These are phyloP conservation scores for Populus simonii DNA, from an alignment of 345 rosid genomes.

Conservation along the genomic window DNA sequence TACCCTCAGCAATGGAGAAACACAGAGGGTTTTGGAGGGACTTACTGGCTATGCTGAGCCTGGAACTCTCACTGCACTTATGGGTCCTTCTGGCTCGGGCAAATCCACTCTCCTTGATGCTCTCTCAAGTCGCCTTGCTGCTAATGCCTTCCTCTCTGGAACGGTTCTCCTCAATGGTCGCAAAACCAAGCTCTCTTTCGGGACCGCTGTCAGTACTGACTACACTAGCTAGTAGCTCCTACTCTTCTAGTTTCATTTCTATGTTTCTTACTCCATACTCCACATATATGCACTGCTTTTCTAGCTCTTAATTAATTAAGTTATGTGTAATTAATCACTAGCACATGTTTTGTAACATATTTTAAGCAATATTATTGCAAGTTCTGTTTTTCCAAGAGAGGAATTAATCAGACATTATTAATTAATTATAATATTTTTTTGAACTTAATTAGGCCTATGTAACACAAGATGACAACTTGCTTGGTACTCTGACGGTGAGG, in stretches of 20 bases:
- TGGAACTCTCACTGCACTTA: slow-evolving; percentile 73
- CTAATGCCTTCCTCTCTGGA: slow-evolving; percentile 88
- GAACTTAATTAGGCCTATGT: slow-evolving; percentile 63
- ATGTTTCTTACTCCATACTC: neutral
- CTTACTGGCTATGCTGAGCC: slow-evolving; percentile 92
- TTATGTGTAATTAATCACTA: too few relatives aligned
- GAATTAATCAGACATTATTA: too few relatives aligned
- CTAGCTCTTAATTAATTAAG: neutral
- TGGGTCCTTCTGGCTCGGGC: slow-evolving; percentile 98
- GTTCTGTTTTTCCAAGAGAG: too few relatives aligned
- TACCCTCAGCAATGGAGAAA: slow-evolving; percentile 58
- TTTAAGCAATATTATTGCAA: too few relatives aligned
- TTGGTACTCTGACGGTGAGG: slow-evolving; percentile 87
- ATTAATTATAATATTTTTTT: too few relatives aligned
- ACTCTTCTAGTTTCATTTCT: neutral
- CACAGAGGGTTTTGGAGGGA: slow-evolving; percentile 73
- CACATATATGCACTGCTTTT: neutral
- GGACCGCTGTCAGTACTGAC: slow-evolving; percentile 69
- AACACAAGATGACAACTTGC: slow-evolving; percentile 96
- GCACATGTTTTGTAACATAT: too few relatives aligned
- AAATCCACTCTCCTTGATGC: slow-evolving; percentile 94
- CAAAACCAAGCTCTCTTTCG: slow-evolving; percentile 90
- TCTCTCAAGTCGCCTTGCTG: slow-evolving; percentile 78
- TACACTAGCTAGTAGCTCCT: neutral
- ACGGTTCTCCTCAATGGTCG: slow-evolving; percentile 81